These are phyloP conservation scores for Pleurotus platypus DNA, from an alignment of 768 basidiomycete genomes.

Conservation along the genomic window DNA sequence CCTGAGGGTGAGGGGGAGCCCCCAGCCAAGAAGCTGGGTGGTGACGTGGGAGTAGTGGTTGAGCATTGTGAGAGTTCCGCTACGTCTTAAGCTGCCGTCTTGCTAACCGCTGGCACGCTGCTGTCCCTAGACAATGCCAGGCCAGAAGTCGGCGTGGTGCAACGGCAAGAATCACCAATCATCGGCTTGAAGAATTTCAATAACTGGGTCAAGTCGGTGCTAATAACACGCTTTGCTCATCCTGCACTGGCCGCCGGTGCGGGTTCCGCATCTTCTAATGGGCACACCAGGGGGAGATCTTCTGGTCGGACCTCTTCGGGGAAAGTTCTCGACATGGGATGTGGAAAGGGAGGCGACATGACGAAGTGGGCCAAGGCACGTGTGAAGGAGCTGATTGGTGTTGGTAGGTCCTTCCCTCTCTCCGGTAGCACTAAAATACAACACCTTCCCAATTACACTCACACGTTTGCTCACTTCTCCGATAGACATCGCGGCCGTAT, in stretches of 20 bases:
- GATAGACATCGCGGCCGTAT: slow-evolving; percentile 85
- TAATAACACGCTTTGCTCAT: slow-evolving; percentile 87
- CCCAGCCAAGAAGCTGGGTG: slow-evolving; percentile 48
- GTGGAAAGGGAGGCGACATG: slow-evolving; percentile 98
- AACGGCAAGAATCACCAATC: slow-evolving; percentile 87
- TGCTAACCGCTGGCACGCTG: slow-evolving; percentile 4
- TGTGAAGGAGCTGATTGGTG: slow-evolving; percentile 73
- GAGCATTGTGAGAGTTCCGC: slow-evolving; percentile 64
- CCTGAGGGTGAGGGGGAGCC: slow-evolving; percentile 35
- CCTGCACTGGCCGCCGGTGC: slow-evolving; percentile 51
- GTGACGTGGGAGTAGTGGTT: slow-evolving; percentile 73
- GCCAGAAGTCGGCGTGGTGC: slow-evolving; percentile 84
- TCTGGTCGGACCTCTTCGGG: slow-evolving; percentile 39
- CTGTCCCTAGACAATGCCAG: slow-evolving; percentile 75
- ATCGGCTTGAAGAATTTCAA: slow-evolving; percentile 97
- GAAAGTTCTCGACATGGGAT: slow-evolving; percentile 93
- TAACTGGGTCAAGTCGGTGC: slow-evolving; percentile 98
- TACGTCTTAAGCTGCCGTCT: background rate
- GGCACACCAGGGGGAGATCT: slow-evolving; percentile 25
- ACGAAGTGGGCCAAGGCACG: slow-evolving; percentile 92
- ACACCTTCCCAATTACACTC: background rate
- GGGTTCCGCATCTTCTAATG: slow-evolving; percentile 17
- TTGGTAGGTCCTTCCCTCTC: slow-evolving; percentile 50
- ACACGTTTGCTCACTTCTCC: slow-evolving; percentile 7
- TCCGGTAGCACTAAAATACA: background rate